A percentile compares a stretch with the other conserved stretches of the same genome.
These are phyloP conservation scores for Didymella exigua DNA, from an alignment of 2,329 filamentous ascomycete species.

Conservation along the genomic window DNA sequence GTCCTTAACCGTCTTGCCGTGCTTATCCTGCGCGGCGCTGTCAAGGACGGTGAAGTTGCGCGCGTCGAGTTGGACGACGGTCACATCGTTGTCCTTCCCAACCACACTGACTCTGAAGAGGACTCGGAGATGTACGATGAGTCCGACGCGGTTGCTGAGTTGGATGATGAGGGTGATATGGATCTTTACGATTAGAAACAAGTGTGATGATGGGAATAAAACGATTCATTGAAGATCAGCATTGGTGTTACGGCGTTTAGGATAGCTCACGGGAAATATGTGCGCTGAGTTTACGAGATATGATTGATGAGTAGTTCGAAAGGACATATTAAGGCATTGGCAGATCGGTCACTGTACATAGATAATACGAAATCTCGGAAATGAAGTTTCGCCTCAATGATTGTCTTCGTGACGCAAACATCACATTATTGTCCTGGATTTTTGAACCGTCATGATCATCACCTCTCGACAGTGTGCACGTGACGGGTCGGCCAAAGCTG, in stretches of 20 bases:
- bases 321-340: not conserved
- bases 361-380: not conserved
- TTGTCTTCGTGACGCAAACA: too few species aligned
- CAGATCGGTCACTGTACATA: not conserved
- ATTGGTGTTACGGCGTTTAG: constrained; percentile 19
- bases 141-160: constrained; percentile 74
- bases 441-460: too few species aligned
- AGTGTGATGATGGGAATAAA: not conserved
- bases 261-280: not conserved
- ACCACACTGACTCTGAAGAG: constrained; percentile 74
- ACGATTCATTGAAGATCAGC: constrained; percentile 5
- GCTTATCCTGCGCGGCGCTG: constrained; percentile 81
- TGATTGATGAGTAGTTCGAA: constrained; percentile 1
- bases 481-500: constrained; percentile 5
- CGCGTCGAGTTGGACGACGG: constrained; percentile 78
- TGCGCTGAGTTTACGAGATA: constrained; percentile 1
- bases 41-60: constrained; percentile 85
- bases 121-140: constrained; percentile 78
- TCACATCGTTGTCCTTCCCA: constrained; percentile 79
- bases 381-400: too few species aligned
- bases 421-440: too few species aligned
- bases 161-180: constrained; percentile 60
- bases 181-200: constrained; percentile 68
- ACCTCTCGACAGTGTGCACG: too few species aligned
- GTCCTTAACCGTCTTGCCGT: constrained; percentile 93